Conservation (phyloP, 2,329 filamentous ascomycete genomes). For the Colletotrichum falcatum region DNA sequence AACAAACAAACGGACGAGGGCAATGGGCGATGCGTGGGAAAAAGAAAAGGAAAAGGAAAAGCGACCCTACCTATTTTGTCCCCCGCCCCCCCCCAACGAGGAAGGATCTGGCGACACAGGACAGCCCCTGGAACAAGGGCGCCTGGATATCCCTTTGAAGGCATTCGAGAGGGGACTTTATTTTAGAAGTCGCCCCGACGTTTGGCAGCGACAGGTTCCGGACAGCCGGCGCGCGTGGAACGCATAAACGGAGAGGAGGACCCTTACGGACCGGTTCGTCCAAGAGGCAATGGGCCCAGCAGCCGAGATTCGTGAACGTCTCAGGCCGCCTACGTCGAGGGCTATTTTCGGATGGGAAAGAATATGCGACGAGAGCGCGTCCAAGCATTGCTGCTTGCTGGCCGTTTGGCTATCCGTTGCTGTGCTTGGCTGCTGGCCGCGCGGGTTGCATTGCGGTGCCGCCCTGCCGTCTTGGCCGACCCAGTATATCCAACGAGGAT, state of each 20-base stretch:
- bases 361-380: slow-evolving; percentile 24
- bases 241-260: slow-evolving; percentile 28
- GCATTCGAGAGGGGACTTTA: background rate
- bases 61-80: too few species aligned
- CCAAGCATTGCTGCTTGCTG: background rate
- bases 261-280: slow-evolving; percentile 28
- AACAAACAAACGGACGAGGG: slow-evolving; percentile 25
- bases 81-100: too few species aligned
- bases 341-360: slow-evolving; percentile 31
- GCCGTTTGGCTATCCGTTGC: background rate
- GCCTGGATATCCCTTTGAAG: slow-evolving; percentile 8
- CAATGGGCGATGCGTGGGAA: background rate
- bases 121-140: slow-evolving; percentile 9
- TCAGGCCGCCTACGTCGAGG: slow-evolving; percentile 31
- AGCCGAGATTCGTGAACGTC: slow-evolving; percentile 32
- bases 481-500: background rate
- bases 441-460: slow-evolving; percentile 12
- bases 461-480: slow-evolving; percentile 20
- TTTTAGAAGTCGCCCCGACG: slow-evolving; percentile 26
- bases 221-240: background rate
- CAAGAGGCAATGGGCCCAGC: slow-evolving; percentile 14
- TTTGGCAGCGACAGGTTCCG: background rate
- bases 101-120: slow-evolving; percentile 11
- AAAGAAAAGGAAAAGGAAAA: background rate
- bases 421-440: background rate